Percentiles rank a stretch among this genome's conserved stretches.
Evolutionary conservation across 1,284 basidiomycete genomes (phyloP).

Genomic region (Caloboletus firmus): DNA sequence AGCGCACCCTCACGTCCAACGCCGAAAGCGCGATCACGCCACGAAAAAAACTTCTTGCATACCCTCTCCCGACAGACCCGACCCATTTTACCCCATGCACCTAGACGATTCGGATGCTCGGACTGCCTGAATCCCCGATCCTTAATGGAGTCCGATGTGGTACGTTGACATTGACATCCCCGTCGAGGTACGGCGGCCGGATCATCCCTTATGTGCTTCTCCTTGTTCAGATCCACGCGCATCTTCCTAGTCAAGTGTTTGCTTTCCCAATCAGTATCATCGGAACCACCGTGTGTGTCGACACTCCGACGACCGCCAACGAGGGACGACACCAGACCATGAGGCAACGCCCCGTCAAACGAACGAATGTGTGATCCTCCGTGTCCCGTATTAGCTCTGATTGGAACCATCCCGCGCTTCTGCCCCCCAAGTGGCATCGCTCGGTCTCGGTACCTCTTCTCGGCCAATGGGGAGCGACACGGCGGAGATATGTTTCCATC

Average conservation of each 20-base stretch:
- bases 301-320: not conserved
- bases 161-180: not conserved
- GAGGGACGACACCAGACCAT: not conserved
- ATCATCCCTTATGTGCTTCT: constrained; percentile 13
- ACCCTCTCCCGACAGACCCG: constrained; percentile 4
- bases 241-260: not conserved
- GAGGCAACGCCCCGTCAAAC: not conserved
- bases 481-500: constrained; percentile 1
- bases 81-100: constrained; percentile 4
- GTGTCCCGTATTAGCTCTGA: not conserved
- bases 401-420: not conserved
- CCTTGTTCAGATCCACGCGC: not conserved
- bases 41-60: constrained; percentile 8
- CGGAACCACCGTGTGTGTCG: not conserved
- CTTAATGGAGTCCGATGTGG: not conserved
- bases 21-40: constrained; percentile 3
- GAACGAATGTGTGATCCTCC: not conserved
- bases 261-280: not conserved
- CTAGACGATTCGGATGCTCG: not conserved
- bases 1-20: not conserved
- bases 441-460: not conserved
- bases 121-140: not conserved
- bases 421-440: not conserved
- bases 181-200: constrained; percentile 18
- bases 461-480: not conserved